These are phyloP conservation scores for Beauveria sp. DNA, from an alignment of 2,329 filamentous ascomycete genomes.

Conservation along the genomic window DNA sequence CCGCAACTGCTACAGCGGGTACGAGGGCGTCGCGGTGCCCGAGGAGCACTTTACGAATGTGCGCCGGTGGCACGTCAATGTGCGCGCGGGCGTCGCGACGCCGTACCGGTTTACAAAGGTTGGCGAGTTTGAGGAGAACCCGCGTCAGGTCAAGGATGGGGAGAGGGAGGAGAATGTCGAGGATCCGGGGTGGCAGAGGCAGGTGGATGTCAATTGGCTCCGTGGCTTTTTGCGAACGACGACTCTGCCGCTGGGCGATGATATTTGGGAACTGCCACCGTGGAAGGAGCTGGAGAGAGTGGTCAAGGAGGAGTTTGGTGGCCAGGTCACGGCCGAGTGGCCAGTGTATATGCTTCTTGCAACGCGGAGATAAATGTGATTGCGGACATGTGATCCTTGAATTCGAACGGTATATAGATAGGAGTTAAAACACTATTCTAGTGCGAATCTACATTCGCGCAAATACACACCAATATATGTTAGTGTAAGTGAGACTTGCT, in stretches of 20 bases:
- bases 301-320: slow-evolving; percentile 6
- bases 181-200: neutral
- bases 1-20: neutral
- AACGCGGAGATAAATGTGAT: neutral
- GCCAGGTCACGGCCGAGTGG: slow-evolving; percentile 7
- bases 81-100: neutral
- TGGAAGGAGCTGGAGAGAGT: slow-evolving; percentile 4
- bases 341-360: slow-evolving; percentile 8
- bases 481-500: too few relatives aligned
- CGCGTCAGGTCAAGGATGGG: neutral
- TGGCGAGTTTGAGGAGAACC: slow-evolving; percentile 1
- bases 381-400: too few relatives aligned
- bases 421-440: too few relatives aligned
- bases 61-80: neutral
- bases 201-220: slow-evolving; percentile 4
- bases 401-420: too few relatives aligned
- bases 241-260: slow-evolving; percentile 1
- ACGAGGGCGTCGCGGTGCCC: slow-evolving; percentile 8
- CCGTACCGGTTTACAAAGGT: slow-evolving; percentile 1
- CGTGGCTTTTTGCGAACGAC: slow-evolving; percentile 5
- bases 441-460: too few relatives aligned
- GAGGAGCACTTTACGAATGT: slow-evolving; percentile 3
- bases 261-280: neutral
- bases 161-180: neutral
- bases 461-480: too few relatives aligned